Evolutionary conservation across 805 yeast genomes (phyloP).

Genomic region (Saturnispora dispora): DNA sequence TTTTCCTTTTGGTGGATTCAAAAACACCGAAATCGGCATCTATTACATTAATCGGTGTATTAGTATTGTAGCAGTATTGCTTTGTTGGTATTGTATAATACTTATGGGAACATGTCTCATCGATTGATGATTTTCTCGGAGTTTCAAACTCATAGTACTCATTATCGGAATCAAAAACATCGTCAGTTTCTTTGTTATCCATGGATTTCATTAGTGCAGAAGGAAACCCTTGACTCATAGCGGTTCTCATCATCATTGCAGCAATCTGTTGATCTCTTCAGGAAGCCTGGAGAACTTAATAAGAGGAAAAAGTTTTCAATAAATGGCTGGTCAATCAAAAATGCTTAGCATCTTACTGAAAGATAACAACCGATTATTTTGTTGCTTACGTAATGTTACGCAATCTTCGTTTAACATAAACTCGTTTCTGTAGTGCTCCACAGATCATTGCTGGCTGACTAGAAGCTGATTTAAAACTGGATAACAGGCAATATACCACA

Average conservation of each 20-base stretch:
- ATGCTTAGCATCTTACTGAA: background rate
- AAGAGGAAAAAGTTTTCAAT: background rate
- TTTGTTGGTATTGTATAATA: slow-evolving; percentile 8
- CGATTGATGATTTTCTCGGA: background rate
- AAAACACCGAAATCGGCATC: slow-evolving; percentile 13
- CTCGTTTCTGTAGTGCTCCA: no score
- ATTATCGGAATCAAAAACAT: background rate
- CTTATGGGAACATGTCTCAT: background rate
- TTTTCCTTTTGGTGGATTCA: slow-evolving; percentile 7
- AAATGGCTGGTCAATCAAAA: background rate
- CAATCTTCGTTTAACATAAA: background rate
- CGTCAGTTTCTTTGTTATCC: background rate
- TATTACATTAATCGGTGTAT: slow-evolving; percentile 7
- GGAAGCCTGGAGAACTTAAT: background rate
- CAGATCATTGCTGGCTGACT: no score
- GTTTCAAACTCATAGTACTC: background rate
- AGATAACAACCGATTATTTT: background rate
- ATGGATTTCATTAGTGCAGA: background rate
- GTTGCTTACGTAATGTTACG: background rate
- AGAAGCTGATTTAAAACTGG: no score
- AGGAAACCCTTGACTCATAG: background rate
- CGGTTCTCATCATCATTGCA: background rate
- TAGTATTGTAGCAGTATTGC: background rate
- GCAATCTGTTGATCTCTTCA: background rate
- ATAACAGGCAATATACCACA: no score